Evolutionary conservation across 192 early-diverging fungal genomes (phyloP).

Genomic region (Coemansia sp.): DNA sequence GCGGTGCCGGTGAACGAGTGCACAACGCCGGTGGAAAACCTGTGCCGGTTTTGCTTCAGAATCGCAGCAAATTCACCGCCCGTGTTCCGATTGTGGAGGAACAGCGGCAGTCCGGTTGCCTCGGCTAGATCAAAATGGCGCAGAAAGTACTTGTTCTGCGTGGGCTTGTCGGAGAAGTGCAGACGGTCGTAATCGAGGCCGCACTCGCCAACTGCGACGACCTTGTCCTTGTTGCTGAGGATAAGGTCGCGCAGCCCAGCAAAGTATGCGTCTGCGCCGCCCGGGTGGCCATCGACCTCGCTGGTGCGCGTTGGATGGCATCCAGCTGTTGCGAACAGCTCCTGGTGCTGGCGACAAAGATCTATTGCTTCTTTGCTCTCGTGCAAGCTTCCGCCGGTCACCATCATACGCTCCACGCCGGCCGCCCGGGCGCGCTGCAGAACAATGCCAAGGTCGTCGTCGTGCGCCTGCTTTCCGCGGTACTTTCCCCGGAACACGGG

Average conservation of each 20-base stretch:
- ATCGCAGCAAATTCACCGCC: constrained; percentile 73
- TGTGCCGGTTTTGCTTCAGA: constrained; percentile 60
- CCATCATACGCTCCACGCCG: constrained; percentile 76
- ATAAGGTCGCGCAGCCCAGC: constrained; percentile 50
- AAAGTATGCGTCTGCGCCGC: constrained; percentile 68
- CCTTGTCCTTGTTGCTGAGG: constrained; percentile 46
- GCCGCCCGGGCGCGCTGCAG: constrained; percentile 65
- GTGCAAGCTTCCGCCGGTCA: constrained; percentile 70
- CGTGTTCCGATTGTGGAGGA: constrained; percentile 89
- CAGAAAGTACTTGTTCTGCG: constrained; percentile 76
- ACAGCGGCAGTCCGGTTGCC: constrained; percentile 79
- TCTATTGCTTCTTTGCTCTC: constrained; percentile 65
- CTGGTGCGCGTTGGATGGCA: constrained; percentile 81
- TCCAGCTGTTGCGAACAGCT: constrained; percentile 75
- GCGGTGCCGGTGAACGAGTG: constrained; percentile 86
- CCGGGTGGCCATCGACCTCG: constrained; percentile 64
- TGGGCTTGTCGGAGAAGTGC: constrained; percentile 76
- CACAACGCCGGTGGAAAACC: constrained; percentile 73
- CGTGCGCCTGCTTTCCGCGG: constrained; percentile 74
- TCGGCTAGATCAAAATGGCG: constrained; percentile 79
- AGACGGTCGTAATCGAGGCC: constrained; percentile 93
- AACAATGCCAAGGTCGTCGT: constrained; percentile 68
- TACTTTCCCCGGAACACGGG: constrained; percentile 82
- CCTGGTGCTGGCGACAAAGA: constrained; percentile 54
- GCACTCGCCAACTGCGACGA: constrained; percentile 94